Percentiles rank a stretch among this genome's conserved stretches.
Evolutionary conservation across 176 grass and related monocot genomes (phyloP).

Genomic region (Themeda triandra): DNA sequence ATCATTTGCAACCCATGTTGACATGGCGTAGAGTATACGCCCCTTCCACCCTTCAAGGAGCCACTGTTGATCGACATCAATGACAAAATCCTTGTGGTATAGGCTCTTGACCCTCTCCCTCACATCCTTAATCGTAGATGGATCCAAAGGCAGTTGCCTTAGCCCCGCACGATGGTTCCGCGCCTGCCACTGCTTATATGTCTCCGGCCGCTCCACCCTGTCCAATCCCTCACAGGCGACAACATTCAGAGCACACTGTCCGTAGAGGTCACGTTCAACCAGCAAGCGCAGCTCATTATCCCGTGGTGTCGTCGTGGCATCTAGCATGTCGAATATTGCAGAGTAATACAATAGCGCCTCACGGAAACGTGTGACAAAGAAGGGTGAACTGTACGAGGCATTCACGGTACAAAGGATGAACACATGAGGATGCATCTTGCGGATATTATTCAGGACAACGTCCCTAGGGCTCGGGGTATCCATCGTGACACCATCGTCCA

Average conservation of each 20-base stretch:
- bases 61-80: background rate
- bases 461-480: conserved; percentile 29
- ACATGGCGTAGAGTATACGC: background rate
- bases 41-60: background rate
- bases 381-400: conserved; percentile 15
- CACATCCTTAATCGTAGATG: too few relatives aligned
- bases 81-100: background rate
- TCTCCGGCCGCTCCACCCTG: background rate
- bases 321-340: conserved; percentile 30
- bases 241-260: background rate
- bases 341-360: conserved; percentile 39
- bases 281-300: conserved; percentile 14
- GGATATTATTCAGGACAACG: conserved; percentile 25
- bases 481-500: conserved; percentile 21
- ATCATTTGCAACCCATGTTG: background rate
- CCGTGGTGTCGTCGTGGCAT: background rate
- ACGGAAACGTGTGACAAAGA: conserved; percentile 44
- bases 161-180: too few relatives aligned
- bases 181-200: background rate
- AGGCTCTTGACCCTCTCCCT: too few relatives aligned
- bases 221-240: background rate
- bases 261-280: conserved; percentile 25
- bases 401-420: conserved; percentile 42
- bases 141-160: too few relatives aligned
- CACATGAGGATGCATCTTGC: conserved; percentile 34